phyloP scores from a whole-genome alignment of 495 filamentous ascomycete species.

The Collariella sp. region DNA sequence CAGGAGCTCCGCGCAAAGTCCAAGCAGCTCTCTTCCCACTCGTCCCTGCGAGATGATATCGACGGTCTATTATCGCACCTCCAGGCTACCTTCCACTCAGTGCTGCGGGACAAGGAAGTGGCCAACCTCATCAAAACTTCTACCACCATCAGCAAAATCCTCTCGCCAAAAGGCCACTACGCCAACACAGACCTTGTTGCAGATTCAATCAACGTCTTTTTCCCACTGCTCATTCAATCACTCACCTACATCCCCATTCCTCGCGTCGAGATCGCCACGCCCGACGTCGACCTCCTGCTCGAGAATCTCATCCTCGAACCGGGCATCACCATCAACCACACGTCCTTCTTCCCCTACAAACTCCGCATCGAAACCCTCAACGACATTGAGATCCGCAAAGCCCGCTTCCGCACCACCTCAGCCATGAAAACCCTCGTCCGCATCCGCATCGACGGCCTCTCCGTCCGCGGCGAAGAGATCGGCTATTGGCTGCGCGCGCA shows the following conservation, averaged over 20 bases:
- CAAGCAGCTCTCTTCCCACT: slow-evolving; percentile 52
- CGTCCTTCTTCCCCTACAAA: slow-evolving; percentile 82
- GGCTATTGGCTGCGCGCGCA: slow-evolving; percentile 68
- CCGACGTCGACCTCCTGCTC: slow-evolving; percentile 73
- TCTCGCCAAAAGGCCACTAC: slow-evolving; percentile 47
- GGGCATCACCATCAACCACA: slow-evolving; percentile 71
- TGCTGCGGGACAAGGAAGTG: slow-evolving; percentile 61
- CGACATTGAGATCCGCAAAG: slow-evolving; percentile 76
- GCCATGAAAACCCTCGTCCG: slow-evolving; percentile 61
- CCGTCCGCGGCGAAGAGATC: slow-evolving; percentile 72
- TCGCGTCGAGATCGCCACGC: slow-evolving; percentile 73
- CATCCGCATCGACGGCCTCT: slow-evolving; percentile 68
- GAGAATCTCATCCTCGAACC: slow-evolving; percentile 90
- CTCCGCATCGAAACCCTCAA: slow-evolving; percentile 75
- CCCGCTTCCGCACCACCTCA: slow-evolving; percentile 59
- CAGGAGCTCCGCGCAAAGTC: slow-evolving; percentile 61
- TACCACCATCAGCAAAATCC: slow-evolving; percentile 53
- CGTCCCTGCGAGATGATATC: slow-evolving; percentile 61
- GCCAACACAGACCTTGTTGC: slow-evolving; percentile 62
- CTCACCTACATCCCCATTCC: slow-evolving; percentile 86
- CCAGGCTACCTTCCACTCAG: slow-evolving; percentile 55
- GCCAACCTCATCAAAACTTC: slow-evolving; percentile 57
- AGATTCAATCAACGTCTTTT: slow-evolving; percentile 67
- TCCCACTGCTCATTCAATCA: slow-evolving; percentile 65
- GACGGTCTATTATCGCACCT: slow-evolving; percentile 63